Base-by-base conservation (phyloP, 495 filamentous ascomycete species). In the Recurvomyces mirabilis region DNA sequence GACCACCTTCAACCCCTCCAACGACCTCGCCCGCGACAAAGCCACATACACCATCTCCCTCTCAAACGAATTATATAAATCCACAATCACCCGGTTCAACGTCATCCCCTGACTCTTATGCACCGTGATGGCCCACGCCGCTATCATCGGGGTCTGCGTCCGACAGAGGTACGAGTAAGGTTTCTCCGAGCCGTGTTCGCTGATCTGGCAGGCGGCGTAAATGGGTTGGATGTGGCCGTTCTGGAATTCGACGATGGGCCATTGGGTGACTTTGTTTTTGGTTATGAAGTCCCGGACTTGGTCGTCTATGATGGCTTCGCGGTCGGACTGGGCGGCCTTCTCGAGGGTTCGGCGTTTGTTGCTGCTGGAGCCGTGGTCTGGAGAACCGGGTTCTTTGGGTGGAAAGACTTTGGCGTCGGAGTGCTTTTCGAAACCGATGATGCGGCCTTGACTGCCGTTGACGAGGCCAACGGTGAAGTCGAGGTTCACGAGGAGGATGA, bases 361-460 rank as follows among this genome's bases (percentile, higher is more conserved):
- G 4, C 3, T 13, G 9, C 20, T 13, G 20, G 4, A 11, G 32
- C 33, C n/a, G 21, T 38, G 15, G 25, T 19, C 3, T 5, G 33
- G 33, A 2, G 4, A 17, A 3, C 33, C 34, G 20, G 30, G 15
- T 5, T 2, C 12, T 30, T 38, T 26, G 14, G 14, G 45, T 3
- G 26, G 36, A 22, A 41, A 25, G 20, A 41, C 36, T 24, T 57
- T 55, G 4, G 43, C 40, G 21, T 56, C 43, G 23, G 58, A 39
- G 26, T 51, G 38, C 5, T 38, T n/a, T 32, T 56, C 46, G 40
- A 72, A 75, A 0, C 61, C 61, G 18, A 61, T 40, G 15, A 75
- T 61, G 5, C 57, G 43, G 3, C 72, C 72, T 46, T 70, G 71
- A 9, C 65, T 66, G 12, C 72, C 72, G 39, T 75, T 75, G 4